Conservation (phyloP, 805 yeast species). For the Wickerhamiella domercqiae region DNA sequence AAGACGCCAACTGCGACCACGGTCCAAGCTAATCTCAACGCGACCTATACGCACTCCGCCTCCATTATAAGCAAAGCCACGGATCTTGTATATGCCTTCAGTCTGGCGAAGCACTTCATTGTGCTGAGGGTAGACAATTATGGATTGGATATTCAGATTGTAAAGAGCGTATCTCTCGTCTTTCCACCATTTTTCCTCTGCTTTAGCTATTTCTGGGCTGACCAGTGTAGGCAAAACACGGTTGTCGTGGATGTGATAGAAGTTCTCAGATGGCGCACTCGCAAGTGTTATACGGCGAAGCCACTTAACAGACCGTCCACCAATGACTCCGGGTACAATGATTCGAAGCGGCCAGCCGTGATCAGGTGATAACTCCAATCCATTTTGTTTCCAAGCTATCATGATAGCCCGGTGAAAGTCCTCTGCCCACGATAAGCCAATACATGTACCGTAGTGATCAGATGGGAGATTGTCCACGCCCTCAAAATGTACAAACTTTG, state of each 20-base stretch:
- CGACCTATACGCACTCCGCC: conserved; percentile 26
- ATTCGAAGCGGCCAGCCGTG: conserved; percentile 27
- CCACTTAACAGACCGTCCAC: conserved; percentile 30
- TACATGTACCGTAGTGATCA: conserved; percentile 23
- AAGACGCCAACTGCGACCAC: conserved; percentile 23
- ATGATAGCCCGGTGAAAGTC: conserved; percentile 24
- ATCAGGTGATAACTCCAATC: conserved; percentile 24
- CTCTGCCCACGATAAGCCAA: conserved; percentile 22
- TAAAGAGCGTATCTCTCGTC: conserved; percentile 27
- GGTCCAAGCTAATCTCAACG: conserved; percentile 24
- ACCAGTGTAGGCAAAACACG: conserved; percentile 26
- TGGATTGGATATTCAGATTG: conserved; percentile 25
- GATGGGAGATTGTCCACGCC: conserved; percentile 21
- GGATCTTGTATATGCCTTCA: conserved; percentile 16
- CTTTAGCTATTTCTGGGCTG: conserved; percentile 24
- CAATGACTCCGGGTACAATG: conserved; percentile 27
- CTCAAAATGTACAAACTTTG: conserved; percentile 25
- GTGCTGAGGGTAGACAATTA: conserved; percentile 24
- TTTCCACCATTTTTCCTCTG: conserved; percentile 25
- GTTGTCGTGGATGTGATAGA: conserved; percentile 27
- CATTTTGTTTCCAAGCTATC: conserved; percentile 27
- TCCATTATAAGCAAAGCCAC: conserved; percentile 27
- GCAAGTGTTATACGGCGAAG: conserved; percentile 20
- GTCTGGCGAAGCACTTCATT: conserved; percentile 15
- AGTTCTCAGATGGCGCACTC: conserved; percentile 24